Conservation (phyloP, 192 early-diverging fungal genomes). For the Coemansia sp. region DNA sequence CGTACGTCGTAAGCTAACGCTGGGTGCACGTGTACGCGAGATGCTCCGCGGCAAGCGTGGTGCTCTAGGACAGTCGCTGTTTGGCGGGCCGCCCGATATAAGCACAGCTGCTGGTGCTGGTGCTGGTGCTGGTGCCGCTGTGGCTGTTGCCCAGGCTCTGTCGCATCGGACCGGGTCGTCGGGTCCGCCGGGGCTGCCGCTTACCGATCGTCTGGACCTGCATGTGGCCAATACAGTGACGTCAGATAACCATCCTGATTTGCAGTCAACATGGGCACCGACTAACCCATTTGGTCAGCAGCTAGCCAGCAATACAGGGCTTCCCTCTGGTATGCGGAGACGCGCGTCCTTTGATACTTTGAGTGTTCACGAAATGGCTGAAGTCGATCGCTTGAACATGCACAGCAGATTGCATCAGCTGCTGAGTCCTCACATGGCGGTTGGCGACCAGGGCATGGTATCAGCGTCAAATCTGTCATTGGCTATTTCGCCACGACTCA, state of each 20-base stretch:
- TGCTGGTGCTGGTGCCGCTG: background rate
- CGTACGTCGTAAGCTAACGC: conserved; percentile 39
- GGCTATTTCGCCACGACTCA: conserved; percentile 5
- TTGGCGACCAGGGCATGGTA: background rate
- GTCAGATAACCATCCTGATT: background rate
- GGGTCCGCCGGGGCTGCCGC: background rate
- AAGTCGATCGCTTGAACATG: conserved; percentile 37
- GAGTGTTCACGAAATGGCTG: conserved; percentile 52
- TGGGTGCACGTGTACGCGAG: conserved; percentile 37
- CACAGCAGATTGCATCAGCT: conserved; percentile 42
- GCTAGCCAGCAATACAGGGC: background rate
- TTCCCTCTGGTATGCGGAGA: conserved; percentile 10
- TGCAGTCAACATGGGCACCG: conserved; percentile 11
- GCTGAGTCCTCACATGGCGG: conserved; percentile 22
- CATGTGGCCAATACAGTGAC: background rate
- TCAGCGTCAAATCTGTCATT: conserved; percentile 3
- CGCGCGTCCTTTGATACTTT: conserved; percentile 48
- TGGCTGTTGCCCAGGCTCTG: background rate
- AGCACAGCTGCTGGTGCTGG: conserved; percentile 6
- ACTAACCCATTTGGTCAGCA: conserved; percentile 25
- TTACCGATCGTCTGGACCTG: conserved; percentile 6
- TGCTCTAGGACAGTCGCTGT: background rate
- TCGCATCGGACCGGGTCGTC: background rate
- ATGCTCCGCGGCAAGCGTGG: conserved; percentile 21
- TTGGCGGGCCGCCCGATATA: background rate